Base-by-base conservation (phyloP, 2,329 filamentous ascomycete species). In the Rugonectria rugulosa region DNA sequence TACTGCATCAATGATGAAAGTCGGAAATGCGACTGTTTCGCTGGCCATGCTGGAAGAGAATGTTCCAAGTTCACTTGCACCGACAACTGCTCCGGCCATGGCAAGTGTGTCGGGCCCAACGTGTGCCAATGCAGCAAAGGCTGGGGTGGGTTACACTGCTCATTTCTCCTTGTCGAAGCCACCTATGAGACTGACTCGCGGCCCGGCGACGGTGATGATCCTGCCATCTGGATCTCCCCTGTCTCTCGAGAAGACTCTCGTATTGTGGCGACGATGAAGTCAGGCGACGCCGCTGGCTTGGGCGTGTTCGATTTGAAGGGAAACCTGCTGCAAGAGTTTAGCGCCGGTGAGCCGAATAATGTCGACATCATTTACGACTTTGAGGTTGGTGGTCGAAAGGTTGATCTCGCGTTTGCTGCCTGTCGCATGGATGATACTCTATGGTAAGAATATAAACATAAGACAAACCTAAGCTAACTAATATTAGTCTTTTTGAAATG, bases 361-460 rank as follows among this genome's bases (percentile, higher is more conserved):
- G 80, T 83, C 1, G 81, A 84, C 45, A 72, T 83, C 21, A 81
- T 84, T 36, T 83, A 82, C 48, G 73, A 72, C 9, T 79, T 84
- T 41, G 62, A 73, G 5, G 70, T 75, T 0, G 79, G 79, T 1
- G 66, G 75, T 14, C 72, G 76, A 3, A 77, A 64, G 2, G 68
- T 80, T 2, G 80, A 84, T 59, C 66, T 84, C 11, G 75, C 76
- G 1, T 82, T 78, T 61, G 80, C 80, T 2, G 80, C 78, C 5
- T 84, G 81, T 48, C 73, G 81, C 26, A 72, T 69, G 3, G 79
- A 83, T 6, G 77, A 83, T 37, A 83, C 80, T 0, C 69, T 83
- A 5, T 83, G 81, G 80, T 81, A 71, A 62, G 77, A 65, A 19
- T 1, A 9, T 4, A 20, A 17, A 11, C 44, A 41, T 56, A 38